Conservation (phyloP, 2,329 filamentous ascomycete genomes). For the Alternaria dauci region DNA sequence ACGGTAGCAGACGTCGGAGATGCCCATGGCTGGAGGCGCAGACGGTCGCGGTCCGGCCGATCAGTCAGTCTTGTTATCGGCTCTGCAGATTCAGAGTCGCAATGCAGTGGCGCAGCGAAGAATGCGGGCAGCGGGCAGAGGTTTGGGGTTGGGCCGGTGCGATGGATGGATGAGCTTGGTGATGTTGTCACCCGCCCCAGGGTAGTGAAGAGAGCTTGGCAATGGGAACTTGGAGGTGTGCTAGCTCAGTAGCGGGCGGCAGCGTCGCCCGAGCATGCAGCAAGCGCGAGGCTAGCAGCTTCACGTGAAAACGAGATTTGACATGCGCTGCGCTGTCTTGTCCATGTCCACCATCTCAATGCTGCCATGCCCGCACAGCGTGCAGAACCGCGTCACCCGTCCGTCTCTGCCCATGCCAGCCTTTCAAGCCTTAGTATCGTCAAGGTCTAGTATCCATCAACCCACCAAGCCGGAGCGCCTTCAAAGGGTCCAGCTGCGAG, state of each 20-base stretch:
- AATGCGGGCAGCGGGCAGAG: conserved; percentile 24
- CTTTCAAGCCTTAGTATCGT: background rate
- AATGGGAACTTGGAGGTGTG: conserved; percentile 11
- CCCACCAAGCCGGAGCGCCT: background rate
- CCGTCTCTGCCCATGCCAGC: background rate
- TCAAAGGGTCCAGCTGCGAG: conserved; percentile 6
- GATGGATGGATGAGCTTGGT: conserved; percentile 18
- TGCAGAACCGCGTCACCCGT: background rate
- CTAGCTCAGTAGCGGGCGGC: conserved; percentile 14
- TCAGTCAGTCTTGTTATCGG: conserved; percentile 8
- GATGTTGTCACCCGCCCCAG: conserved; percentile 12
- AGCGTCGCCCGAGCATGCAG: conserved; percentile 14
- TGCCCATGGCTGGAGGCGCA: conserved; percentile 43
- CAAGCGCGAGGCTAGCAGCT: conserved; percentile 10
- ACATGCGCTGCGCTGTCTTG: background rate
- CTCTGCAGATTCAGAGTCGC: background rate
- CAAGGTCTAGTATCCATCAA: background rate
- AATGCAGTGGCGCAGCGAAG: conserved; percentile 12
- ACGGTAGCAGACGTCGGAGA: conserved; percentile 44
- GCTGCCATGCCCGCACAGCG: background rate
- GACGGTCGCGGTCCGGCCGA: conserved; percentile 36
- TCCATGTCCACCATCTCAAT: background rate
- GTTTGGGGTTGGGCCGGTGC: conserved; percentile 7
- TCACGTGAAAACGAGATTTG: conserved; percentile 4
- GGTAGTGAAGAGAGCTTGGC: conserved; percentile 16